Evolutionary conservation across 495 filamentous ascomycete species (phyloP), one percentile per base, ranked within the genome.

Genomic region (Cladorrhinum samala): DNA sequence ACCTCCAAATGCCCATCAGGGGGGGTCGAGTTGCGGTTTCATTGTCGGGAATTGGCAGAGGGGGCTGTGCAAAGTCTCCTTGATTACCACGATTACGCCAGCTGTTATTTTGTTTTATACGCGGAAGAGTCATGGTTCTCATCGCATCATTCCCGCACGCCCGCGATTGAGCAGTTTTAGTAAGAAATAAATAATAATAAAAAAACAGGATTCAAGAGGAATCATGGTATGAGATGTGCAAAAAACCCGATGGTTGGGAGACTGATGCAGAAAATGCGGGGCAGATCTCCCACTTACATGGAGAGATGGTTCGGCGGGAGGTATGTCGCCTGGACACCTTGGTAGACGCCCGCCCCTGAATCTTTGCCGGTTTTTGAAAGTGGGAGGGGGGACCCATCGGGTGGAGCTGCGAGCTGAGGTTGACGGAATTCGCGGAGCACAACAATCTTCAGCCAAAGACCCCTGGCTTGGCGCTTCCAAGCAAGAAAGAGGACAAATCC

Each of bases 21-120:
- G n/a, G n/a, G n/a, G n/a, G n/a, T n/a, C n/a, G 45, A 24, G 7
- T 8, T 47, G 24, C 17, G 20, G 45, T 47, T 47, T 47, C 45
- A 47, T 47, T 47, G 45, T 23, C 14, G 45, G 45, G 25, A 16
- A 47, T 47, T 47, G 24, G 24, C 24, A 25, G 45, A 46, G 45
- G 45, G 45, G 45, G 45, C 45, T 47, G 45, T 47, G 45, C 45
- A 47, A n/a, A 47, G 45, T 47, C 45, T 23, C 42, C 17, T 24
- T 47, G 21, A 47, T 47, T 47, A 47, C 45, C 21, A 33, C 25
- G 14, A 8, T 20, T 47, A 47, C 25, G 11, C 4, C 39, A 14
- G n/a, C 11, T 33, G 27, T 33, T 33, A 11, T 33, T 33, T 33
- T 33, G 27, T 5, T 11, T 6, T 6, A 33, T 33, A 33, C 27